These are phyloP conservation scores for Neurospora sp. DNA, from an alignment of 2,329 filamentous ascomycete genomes.

Conservation along the genomic window DNA sequence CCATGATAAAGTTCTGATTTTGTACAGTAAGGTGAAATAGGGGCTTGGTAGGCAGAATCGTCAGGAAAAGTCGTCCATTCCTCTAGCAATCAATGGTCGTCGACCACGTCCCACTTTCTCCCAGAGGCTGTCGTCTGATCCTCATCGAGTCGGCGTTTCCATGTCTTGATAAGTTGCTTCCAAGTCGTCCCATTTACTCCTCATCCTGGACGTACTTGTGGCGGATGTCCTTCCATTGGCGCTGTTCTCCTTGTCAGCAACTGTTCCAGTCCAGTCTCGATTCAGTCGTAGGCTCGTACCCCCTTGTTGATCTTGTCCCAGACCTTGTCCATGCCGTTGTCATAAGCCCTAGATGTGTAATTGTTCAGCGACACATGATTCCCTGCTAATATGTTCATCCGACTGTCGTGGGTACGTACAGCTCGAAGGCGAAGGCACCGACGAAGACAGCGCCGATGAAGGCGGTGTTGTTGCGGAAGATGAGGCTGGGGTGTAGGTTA, in stretches of 20 bases:
- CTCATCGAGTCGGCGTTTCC: neutral
- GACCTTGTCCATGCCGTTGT: slow-evolving; percentile 69
- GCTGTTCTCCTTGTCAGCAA: slow-evolving; percentile 44
- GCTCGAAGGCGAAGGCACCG: slow-evolving; percentile 81
- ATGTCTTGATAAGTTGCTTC: neutral
- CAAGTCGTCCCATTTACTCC: slow-evolving; percentile 35
- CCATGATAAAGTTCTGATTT: neutral
- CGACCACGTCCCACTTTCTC: neutral
- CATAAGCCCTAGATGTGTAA: slow-evolving; percentile 57
- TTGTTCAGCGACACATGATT: slow-evolving; percentile 10
- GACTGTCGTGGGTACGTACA: slow-evolving; percentile 51
- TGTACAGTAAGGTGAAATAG: neutral
- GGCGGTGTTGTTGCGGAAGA: slow-evolving; percentile 79
- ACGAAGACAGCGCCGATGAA: slow-evolving; percentile 84
- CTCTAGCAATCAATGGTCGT: neutral
- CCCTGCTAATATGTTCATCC: slow-evolving; percentile 3
- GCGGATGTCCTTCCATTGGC: slow-evolving; percentile 99
- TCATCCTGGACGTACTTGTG: slow-evolving; percentile 67
- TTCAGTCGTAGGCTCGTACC: slow-evolving; percentile 50
- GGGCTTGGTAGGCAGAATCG: neutral
- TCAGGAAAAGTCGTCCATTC: neutral
- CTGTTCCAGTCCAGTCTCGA: slow-evolving; percentile 1
- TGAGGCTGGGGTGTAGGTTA: slow-evolving; percentile 44
- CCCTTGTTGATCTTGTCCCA: slow-evolving; percentile 91
- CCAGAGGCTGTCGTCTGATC: neutral